A percentile compares a stretch with the other conserved stretches of the same genome.
phyloP scores from a whole-genome alignment of 1,284 basidiomycete species.

The Leccinum pachyderme region DNA sequence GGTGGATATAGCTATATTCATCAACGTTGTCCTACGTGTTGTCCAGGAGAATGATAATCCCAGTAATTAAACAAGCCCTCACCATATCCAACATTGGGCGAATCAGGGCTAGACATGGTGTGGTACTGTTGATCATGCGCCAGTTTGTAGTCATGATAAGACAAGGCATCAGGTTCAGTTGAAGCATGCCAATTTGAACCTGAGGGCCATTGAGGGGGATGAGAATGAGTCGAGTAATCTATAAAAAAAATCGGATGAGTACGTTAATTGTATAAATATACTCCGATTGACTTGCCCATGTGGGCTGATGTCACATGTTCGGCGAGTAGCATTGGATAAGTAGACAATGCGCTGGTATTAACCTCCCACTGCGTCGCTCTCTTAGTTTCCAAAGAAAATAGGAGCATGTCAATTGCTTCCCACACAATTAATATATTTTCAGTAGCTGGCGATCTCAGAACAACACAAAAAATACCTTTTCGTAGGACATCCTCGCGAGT shows the following conservation, averaged over 20 bases:
- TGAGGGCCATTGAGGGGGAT: neutral
- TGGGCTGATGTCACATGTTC: neutral
- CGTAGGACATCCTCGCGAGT: conserved; percentile 20
- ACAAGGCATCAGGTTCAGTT: neutral
- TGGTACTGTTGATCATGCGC: conserved; percentile 4
- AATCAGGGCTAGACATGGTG: neutral
- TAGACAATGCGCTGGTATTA: neutral
- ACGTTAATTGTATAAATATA: neutral
- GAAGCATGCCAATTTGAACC: neutral
- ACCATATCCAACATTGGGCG: neutral
- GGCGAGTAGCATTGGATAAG: neutral
- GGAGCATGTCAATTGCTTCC: conserved; percentile 14
- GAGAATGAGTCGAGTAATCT: conserved; percentile 4
- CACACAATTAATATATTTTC: neutral
- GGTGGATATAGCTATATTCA: neutral
- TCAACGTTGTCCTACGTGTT: neutral
- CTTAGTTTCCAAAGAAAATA: neutral
- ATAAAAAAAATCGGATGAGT: neutral
- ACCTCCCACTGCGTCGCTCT: neutral
- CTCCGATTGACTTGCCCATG: neutral
- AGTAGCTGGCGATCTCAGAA: neutral
- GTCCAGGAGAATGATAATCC: neutral
- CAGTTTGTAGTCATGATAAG: neutral
- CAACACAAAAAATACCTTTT: conserved; percentile 14
- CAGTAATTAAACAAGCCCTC: neutral